Evolutionary conservation across 495 filamentous ascomycete species (phyloP), one percentile per base, ranked within the genome.

Genomic region (Tuber melanosporum): DNA sequence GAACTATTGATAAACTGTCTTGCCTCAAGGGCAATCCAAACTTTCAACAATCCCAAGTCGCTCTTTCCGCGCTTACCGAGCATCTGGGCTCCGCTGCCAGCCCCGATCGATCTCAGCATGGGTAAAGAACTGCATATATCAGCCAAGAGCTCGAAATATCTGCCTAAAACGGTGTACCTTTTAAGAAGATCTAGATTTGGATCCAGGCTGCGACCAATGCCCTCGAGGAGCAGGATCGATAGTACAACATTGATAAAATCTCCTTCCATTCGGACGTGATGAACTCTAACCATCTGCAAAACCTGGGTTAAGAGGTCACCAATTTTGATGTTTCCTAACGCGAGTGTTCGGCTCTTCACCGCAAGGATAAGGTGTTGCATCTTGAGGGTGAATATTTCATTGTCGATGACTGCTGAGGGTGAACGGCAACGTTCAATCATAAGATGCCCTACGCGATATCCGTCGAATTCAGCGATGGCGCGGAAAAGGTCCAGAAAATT

Each of bases 211-310:
- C 96, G 88, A 1, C 96, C 96, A 77, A 99, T 98, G 0, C 96
- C 96, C 83, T 99, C 96, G 2, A 99, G 87, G 2, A 99, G 87
- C 52, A 99, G 87, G 71, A 98, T 97, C 46, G 92, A 95, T 74
- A 99, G 92, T 26, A 99, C 95, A 3, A 99, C 95, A 82, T 99
- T 99, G 74, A 98, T 95, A 84, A 98, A 99, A 83, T 99, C 96
- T 3, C 96, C 96, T 82, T 98, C 96, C 46, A 99, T 89, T 14
- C 96, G 89, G 3, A 99, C 96, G 82, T 99, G 96, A 83, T 99
- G 95, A 22, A 87, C 86, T 44, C 96, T 90, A 70, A 99, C 96
- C 94, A 99, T 98, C 62, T 86, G 87, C 42, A 99, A 86, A 12
- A 98, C 95, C 76, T 97, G 89, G 78, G 93, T 93, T 20, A 99